These are phyloP conservation scores for Kickxella alabastrina DNA, from an alignment of 192 early-diverging fungal species.

Conservation along the genomic window DNA sequence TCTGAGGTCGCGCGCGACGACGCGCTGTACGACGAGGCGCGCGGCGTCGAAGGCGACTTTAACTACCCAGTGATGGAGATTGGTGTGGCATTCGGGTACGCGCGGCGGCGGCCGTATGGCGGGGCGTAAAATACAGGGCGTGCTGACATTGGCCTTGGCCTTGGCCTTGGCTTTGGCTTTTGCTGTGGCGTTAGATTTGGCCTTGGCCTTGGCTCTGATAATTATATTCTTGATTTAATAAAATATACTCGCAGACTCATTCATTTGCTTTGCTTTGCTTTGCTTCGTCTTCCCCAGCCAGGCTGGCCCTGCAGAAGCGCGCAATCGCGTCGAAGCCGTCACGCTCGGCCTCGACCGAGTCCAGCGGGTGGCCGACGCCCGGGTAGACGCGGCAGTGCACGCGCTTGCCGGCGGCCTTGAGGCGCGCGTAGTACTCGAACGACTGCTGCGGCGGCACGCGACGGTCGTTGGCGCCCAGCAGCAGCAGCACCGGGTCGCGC, in stretches of 20 bases:
- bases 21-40: constrained; percentile 38
- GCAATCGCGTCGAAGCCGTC: constrained; percentile 40
- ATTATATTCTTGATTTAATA: too few species aligned
- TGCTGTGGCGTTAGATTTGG: too few species aligned
- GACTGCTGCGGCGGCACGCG: constrained; percentile 71
- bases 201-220: too few species aligned
- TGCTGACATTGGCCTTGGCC: too few species aligned
- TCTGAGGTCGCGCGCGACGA: constrained; percentile 25
- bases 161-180: too few species aligned
- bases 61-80: constrained; percentile 52
- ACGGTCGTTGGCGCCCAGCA: constrained; percentile 64
- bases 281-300: too few species aligned
- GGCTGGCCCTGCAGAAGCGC: constrained; percentile 45
- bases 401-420: constrained; percentile 39
- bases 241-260: too few species aligned
- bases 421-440: constrained; percentile 32
- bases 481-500: constrained; percentile 60
- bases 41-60: constrained; percentile 43
- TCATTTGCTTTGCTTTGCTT: too few species aligned
- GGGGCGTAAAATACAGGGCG: background rate
- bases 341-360: constrained; percentile 59
- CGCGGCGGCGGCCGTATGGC: constrained; percentile 43
- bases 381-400: constrained; percentile 57
- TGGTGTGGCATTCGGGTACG: constrained; percentile 44
- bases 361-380: constrained; percentile 57